Percentiles rank a stretch among this genome's conserved stretches.
These are phyloP conservation scores for Aegilops longissima DNA, from an alignment of 176 grass and related monocot genomes.

Conservation along the genomic window DNA sequence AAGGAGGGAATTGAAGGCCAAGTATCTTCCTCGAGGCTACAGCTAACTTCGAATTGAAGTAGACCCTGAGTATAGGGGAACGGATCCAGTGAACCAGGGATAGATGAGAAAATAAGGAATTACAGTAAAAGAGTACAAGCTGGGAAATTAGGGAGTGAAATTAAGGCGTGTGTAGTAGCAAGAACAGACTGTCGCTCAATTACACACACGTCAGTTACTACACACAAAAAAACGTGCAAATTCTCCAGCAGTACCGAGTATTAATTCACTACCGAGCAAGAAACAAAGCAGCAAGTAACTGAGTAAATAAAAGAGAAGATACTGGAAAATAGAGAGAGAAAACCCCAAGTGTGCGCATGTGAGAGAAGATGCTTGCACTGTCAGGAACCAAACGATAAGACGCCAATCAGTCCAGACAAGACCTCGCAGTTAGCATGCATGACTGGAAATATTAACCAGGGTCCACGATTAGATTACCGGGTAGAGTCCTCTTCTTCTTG, in stretches of 20 bases:
- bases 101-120: neutral
- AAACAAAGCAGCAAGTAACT: slow-evolving; percentile 20
- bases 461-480: slow-evolving; percentile 67
- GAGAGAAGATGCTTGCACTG: slow-evolving; percentile 43
- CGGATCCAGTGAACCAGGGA: slow-evolving; percentile 31
- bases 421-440: slow-evolving; percentile 34
- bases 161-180: neutral
- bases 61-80: slow-evolving; percentile 23
- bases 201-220: neutral
- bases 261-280: slow-evolving; percentile 12
- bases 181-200: slow-evolving; percentile 18
- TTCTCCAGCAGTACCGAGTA: neutral
- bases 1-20: slow-evolving; percentile 32
- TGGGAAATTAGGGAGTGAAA: neutral
- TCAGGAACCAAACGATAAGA: slow-evolving; percentile 50
- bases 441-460: slow-evolving; percentile 40
- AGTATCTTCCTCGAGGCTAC: slow-evolving; percentile 16
- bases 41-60: slow-evolving; percentile 36
- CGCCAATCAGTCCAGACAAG: slow-evolving; percentile 50
- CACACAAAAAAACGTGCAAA: slow-evolving; percentile 10
- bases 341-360: slow-evolving; percentile 31
- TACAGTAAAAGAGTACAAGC: neutral
- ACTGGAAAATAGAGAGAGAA: neutral
- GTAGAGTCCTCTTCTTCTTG: slow-evolving; percentile 93
- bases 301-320: neutral